Evolutionary conservation across 2,329 filamentous ascomycete species (phyloP).

Genomic region (Fonsecaea pugnacius): DNA sequence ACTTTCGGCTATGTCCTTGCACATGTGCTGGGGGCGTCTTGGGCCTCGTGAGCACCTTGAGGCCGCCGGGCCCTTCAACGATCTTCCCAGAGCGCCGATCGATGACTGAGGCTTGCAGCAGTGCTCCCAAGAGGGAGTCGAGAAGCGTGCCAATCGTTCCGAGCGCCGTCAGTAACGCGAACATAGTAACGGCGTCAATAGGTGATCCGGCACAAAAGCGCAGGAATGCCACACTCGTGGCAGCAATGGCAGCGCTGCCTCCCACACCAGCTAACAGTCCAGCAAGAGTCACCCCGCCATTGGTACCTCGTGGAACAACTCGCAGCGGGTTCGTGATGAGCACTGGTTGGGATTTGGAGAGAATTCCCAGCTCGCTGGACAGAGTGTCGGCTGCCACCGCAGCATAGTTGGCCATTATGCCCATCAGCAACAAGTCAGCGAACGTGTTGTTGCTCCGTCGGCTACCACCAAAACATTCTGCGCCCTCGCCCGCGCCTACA

Average conservation of each 20-base stretch:
- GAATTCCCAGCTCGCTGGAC: slow-evolving; percentile 90
- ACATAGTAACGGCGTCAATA: slow-evolving; percentile 46
- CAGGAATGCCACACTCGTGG: slow-evolving; percentile 68
- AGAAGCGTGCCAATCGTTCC: slow-evolving; percentile 80
- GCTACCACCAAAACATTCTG: slow-evolving; percentile 16
- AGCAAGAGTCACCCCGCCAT: slow-evolving; percentile 81
- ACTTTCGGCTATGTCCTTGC: slow-evolving; percentile 11
- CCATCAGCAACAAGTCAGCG: slow-evolving; percentile 63
- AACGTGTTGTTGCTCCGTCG: neutral
- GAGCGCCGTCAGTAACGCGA: slow-evolving; percentile 66
- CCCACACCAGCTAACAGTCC: slow-evolving; percentile 75
- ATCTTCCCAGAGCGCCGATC: slow-evolving; percentile 84
- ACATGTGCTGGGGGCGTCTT: slow-evolving; percentile 17
- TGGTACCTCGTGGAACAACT: slow-evolving; percentile 85
- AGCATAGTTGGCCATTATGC: slow-evolving; percentile 81
- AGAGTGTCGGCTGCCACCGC: slow-evolving; percentile 92
- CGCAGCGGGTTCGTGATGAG: slow-evolving; percentile 79
- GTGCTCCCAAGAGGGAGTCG: slow-evolving; percentile 83
- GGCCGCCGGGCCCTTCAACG: slow-evolving; percentile 80
- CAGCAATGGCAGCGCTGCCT: slow-evolving; percentile 72
- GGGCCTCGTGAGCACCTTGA: slow-evolving; percentile 48
- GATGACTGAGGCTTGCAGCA: slow-evolving; percentile 82
- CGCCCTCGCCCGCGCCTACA: neutral
- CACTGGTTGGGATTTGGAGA: slow-evolving; percentile 74
- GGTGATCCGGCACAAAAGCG: slow-evolving; percentile 51